Evolutionary conservation across 2,329 filamentous ascomycete species (phyloP).

Genomic region (Epichloe sibirici): DNA sequence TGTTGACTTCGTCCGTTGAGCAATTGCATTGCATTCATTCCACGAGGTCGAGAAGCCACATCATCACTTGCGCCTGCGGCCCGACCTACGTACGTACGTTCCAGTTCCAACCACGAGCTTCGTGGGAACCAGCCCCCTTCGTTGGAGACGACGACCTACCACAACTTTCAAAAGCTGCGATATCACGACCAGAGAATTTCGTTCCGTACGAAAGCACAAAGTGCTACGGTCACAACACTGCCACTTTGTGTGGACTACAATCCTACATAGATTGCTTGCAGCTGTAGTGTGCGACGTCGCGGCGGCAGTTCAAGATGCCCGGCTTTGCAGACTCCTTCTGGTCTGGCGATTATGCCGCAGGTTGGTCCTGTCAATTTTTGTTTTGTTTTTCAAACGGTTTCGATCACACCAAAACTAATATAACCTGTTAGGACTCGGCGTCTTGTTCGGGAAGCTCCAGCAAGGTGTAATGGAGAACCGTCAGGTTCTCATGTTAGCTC

Average conservation of each 20-base stretch:
- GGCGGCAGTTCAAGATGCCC: constrained; percentile 47
- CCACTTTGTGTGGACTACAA: neutral
- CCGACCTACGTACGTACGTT: neutral
- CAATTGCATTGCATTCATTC: neutral
- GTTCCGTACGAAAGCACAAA: neutral
- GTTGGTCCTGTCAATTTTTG: constrained; percentile 30
- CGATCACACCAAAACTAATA: constrained; percentile 7
- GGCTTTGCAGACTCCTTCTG: constrained; percentile 94
- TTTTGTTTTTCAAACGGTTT: neutral
- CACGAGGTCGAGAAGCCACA: neutral
- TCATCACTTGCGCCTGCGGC: neutral
- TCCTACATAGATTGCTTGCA: neutral
- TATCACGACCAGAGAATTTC: no score
- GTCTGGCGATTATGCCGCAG: constrained; percentile 94
- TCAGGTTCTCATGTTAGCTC: constrained; percentile 82
- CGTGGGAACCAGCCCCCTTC: neutral
- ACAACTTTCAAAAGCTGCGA: no score
- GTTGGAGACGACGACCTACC: neutral
- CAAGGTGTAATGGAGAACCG: constrained; percentile 93
- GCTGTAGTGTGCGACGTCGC: neutral
- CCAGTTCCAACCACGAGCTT: neutral
- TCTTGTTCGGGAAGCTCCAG: constrained; percentile 92
- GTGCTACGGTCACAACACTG: neutral
- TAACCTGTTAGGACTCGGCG: constrained; percentile 55
- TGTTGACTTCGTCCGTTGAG: neutral